Base-by-base conservation (phyloP, 225 moss, liverwort and hornwort species). In the Thuidium tamariscinum region DNA sequence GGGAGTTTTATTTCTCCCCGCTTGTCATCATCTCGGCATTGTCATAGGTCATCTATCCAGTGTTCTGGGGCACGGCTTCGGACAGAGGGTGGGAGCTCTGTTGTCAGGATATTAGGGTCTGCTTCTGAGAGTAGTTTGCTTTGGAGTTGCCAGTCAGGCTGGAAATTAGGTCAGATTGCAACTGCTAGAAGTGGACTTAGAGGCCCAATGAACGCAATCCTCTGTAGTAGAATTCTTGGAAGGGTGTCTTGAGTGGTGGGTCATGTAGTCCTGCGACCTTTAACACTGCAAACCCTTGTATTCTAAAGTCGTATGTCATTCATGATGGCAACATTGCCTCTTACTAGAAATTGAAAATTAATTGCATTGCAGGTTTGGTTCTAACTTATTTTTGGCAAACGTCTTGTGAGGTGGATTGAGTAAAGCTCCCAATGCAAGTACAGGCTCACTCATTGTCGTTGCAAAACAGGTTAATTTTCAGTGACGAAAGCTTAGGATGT, bases 321-420 rank as follows among this genome's bases (percentile, higher is more conserved):
- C 79, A 55, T 89, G 80, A 85, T 85, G 90, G 90, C 68, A 83
- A 83, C 64, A 93, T 89, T 84, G 87, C 70, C 86, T 36, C 64
- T 84, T 75, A 51, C 15, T 63, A 29, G 52, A 63, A 84, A 63
- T 84, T 52, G 3, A 52, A 37, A 62, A 62, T 30, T 37, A 13
- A 51, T 84, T 69, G 82, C 66, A 70, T 56, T 86, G 26, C 71
- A 72, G 44, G 61, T 66, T 56, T 57, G 30, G 65, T 56, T 46
- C 20, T 30, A 52, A 52, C 15, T 16, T 52, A 13, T 61, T 49
- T 19, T 37, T 51, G 39, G 42, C 29, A 70, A 41, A 23, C 59
- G 41, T 41, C 51, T 56, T 60, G 49, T 76, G 41, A 69, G 71
- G 22, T 42, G 57, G 49, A 77, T 32, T 77, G 16, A 77, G 52